A percentile compares a stretch with the other conserved stretches of the same genome.
Evolutionary conservation across 1,284 basidiomycete species (phyloP).

Genomic region (Cutaneotrichosporon cutaneum): DNA sequence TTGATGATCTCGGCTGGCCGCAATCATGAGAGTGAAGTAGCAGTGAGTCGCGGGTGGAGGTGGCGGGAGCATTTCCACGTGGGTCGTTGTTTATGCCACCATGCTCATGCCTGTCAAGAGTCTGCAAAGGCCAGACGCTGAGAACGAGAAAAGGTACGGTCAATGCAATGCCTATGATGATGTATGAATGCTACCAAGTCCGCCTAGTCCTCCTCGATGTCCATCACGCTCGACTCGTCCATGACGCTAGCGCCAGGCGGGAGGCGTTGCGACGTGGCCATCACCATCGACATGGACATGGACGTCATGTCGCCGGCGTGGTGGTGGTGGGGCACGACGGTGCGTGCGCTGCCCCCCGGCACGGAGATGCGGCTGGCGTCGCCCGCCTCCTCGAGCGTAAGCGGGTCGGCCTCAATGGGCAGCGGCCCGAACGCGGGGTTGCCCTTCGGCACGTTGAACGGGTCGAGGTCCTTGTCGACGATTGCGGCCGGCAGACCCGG

Average conservation of each 20-base stretch:
- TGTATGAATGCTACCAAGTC: not conserved
- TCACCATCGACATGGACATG: constrained; percentile 8
- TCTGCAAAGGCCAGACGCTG: too few relatives aligned
- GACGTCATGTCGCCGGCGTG: constrained; percentile 3
- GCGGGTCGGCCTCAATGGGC: constrained; percentile 37
- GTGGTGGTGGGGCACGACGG: not conserved
- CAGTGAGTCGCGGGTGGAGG: not conserved
- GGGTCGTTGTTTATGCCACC: not conserved
- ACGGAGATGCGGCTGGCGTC: constrained; percentile 13
- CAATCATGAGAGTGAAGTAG: not conserved
- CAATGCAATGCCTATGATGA: not conserved
- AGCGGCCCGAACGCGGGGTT: constrained; percentile 43
- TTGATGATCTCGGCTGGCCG: not conserved
- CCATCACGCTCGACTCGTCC: constrained; percentile 41
- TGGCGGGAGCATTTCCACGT: not conserved
- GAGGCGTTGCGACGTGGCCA: constrained; percentile 1
- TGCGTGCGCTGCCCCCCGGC: not conserved
- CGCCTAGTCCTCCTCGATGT: constrained; percentile 42
- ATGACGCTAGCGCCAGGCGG: constrained; percentile 12
- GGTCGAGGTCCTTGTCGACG: constrained; percentile 40
- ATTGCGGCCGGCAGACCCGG: constrained; percentile 43
- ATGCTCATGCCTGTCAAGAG: too few relatives aligned
- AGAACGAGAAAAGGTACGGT: not conserved
- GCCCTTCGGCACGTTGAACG: constrained; percentile 46
- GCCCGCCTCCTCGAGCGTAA: constrained; percentile 33